Percentiles rank a stretch among this genome's conserved stretches.
These are phyloP conservation scores for Lasiosphaeria ovina DNA, from an alignment of 495 filamentous ascomycete genomes.

Conservation along the genomic window DNA sequence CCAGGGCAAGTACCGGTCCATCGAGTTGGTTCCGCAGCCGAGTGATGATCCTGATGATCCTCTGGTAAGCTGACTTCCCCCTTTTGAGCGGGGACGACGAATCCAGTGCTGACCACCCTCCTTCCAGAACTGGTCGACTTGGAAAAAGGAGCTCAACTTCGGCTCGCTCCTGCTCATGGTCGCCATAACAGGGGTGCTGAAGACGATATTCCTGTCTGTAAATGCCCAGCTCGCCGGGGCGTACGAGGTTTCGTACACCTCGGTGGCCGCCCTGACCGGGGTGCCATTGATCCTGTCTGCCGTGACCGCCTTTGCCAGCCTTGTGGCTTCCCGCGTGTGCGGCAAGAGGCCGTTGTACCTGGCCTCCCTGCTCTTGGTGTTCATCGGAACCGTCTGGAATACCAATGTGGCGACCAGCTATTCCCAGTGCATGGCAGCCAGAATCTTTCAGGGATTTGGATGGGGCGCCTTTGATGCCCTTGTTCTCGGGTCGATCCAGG, in stretches of 20 bases:
- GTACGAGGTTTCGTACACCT: conserved; percentile 44
- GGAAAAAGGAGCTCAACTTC: conserved; percentile 50
- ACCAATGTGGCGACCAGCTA: conserved; percentile 42
- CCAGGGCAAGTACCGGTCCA: conserved; percentile 38
- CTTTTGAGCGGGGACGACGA: not conserved
- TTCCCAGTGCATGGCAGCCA: conserved; percentile 46
- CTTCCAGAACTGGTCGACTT: conserved; percentile 47
- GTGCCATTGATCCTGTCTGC: conserved; percentile 49
- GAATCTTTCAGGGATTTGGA: conserved; percentile 50
- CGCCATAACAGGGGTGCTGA: conserved; percentile 43
- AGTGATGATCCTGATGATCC: conserved; percentile 50
- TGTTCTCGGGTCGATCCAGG: conserved; percentile 45
- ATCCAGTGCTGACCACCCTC: conserved; percentile 1
- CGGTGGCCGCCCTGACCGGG: conserved; percentile 45
- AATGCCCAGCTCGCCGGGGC: conserved; percentile 40
- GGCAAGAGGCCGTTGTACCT: conserved; percentile 51
- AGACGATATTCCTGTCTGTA: conserved; percentile 50
- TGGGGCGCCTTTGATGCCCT: conserved; percentile 54
- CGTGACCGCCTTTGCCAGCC: conserved; percentile 39
- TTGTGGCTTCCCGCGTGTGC: conserved; percentile 39
- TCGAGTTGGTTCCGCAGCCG: conserved; percentile 50
- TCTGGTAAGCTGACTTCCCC: conserved; percentile 31
- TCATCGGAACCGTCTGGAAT: conserved; percentile 48
- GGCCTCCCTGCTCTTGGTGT: conserved; percentile 39
- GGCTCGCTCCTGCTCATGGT: conserved; percentile 41